Conservation (phyloP, 176 grass and related monocot species). For the Juncus inflexus region DNA sequence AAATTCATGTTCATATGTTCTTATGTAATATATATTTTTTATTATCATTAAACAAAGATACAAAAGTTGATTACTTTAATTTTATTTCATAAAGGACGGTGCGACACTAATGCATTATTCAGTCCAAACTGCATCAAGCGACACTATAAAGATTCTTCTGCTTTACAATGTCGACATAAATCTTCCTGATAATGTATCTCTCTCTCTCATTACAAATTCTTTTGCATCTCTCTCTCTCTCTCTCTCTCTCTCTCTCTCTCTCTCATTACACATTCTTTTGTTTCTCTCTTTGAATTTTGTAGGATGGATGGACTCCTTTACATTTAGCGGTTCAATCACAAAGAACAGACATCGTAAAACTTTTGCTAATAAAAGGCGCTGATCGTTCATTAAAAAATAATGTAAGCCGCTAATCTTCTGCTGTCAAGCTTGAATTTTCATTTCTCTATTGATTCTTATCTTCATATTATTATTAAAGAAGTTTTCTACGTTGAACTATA, state of each 20-base stretch:
- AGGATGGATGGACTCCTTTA: slow-evolving; percentile 97
- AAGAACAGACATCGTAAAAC: slow-evolving; percentile 85
- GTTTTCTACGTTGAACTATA: no score
- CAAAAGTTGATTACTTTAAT: background rate
- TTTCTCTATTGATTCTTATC: background rate
- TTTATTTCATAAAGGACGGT: slow-evolving; percentile 57
- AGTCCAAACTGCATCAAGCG: slow-evolving; percentile 73
- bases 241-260: slow-evolving; percentile 17
- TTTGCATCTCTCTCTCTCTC: background rate
- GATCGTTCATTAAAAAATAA: slow-evolving; percentile 69
- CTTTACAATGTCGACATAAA: slow-evolving; percentile 95
- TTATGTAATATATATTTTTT: no score
- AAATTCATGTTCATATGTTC: no score
- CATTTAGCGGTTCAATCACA: slow-evolving; percentile 90
- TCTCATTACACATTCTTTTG: background rate
- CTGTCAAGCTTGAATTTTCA: slow-evolving; percentile 12
- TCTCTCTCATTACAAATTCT: background rate
- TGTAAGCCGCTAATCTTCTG: slow-evolving; percentile 39
- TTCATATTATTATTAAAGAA: no score
- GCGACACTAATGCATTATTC: slow-evolving; percentile 94
- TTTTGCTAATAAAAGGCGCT: slow-evolving; percentile 88
- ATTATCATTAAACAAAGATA: no score
- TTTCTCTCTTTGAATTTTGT: slow-evolving; percentile 5
- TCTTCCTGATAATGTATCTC: slow-evolving; percentile 61
- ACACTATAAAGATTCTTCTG: slow-evolving; percentile 75